Base-by-base conservation (phyloP, 2,329 filamentous ascomycete species). In the Fusarium zealandicum region DNA sequence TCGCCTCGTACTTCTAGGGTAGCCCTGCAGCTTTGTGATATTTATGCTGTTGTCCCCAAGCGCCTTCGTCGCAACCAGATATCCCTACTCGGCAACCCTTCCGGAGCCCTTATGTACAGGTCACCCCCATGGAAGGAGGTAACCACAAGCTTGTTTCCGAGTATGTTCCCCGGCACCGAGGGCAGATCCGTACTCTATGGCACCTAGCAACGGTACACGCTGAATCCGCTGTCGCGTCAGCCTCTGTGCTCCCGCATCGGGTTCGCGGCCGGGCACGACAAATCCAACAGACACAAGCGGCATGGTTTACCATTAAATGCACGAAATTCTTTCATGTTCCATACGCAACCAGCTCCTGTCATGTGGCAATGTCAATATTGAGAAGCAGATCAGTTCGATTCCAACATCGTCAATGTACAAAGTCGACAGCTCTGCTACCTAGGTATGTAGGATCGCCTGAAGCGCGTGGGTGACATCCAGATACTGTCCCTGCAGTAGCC, bases 231-330 rank as follows among this genome's bases (percentile, higher is more conserved):
- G 41, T 37, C 47, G 44, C 41, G 40, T 54, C 35, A 27, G 48
- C 44, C 43, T 33, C 48, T 44, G 51, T 33, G 40, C 40, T 13
- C 27, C 51, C 48, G 53, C 44, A 54, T 57, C 53, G 53, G 58
- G 18, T 38, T 22, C 35, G 12, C 6, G 30, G 25, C 33, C 13
- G 32, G 36, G 42, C 42, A 46, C 43, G 6, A 20, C 20, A 4
- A 20, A 32, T 30, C 6, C 17, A 4, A 10, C 30, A 46, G 32
- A 14, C 32, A 20, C 43, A 37, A 46, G 43, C 22, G 32, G 37
- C 22, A 12, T 37, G n/a, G n/a, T n/a, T n/a, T n/a, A n/a, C n/a
- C n/a, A n/a, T n/a, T n/a, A 32, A 25, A 20, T 16, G 37, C 12
- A 44, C 32, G 32, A 37, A 22, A 32, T 37, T 46, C 22, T 12